Evolutionary conservation across 352 stramenopile genomes (phyloP).

Genomic region (Globisporangium nodosum): DNA sequence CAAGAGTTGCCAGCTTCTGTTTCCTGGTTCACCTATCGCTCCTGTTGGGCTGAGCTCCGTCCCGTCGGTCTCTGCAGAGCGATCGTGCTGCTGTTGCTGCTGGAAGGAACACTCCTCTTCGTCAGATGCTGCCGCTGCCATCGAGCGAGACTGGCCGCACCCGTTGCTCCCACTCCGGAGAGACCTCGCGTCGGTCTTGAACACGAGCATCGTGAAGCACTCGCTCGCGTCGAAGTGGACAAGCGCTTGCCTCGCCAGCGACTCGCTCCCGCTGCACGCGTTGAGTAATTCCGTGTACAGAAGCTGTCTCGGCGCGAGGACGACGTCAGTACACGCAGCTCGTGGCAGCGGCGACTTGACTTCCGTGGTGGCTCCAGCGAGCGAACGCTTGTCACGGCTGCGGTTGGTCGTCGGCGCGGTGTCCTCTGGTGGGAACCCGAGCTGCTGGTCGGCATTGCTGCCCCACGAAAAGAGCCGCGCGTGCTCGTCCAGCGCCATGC

Average conservation of each 20-base stretch:
- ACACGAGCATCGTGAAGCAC: constrained; percentile 41
- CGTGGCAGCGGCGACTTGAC: neutral
- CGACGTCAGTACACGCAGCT: neutral
- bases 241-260: constrained; percentile 17
- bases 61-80: too few relatives aligned
- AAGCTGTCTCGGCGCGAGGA: constrained; percentile 24
- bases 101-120: too few relatives aligned
- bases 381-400: neutral
- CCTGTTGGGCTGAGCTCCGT: neutral
- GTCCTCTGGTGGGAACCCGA: constrained; percentile 18
- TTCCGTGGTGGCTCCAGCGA: neutral
- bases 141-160: neutral
- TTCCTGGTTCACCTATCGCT: neutral
- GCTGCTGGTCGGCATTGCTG: constrained; percentile 31
- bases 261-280: constrained; percentile 4
- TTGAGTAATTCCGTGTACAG: constrained; percentile 40
- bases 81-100: too few relatives aligned
- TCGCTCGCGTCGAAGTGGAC: constrained; percentile 34
- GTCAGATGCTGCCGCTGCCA: neutral
- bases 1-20: constrained; percentile 37
- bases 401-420: neutral
- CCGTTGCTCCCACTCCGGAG: neutral
- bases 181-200: constrained; percentile 29
- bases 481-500: constrained; percentile 40
- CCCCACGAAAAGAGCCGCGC: constrained; percentile 48